Evolutionary conservation across 2,329 filamentous ascomycete genomes (phyloP).

Genomic region (Clonostachys solani): DNA sequence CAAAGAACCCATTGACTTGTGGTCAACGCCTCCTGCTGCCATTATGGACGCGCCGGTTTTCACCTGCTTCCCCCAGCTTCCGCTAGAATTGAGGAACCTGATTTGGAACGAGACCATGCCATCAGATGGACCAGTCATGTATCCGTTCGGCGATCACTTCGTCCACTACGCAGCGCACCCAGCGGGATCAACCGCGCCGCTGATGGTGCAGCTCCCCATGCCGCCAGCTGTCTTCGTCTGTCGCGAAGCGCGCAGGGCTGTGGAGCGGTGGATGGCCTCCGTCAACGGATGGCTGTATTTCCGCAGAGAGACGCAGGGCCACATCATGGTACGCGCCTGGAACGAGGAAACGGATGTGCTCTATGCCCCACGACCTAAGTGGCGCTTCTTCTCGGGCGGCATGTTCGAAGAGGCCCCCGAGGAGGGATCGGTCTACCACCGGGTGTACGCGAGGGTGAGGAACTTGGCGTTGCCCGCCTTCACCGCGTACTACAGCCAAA

Average conservation of each 20-base stretch:
- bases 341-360: constrained; percentile 3
- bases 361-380: neutral
- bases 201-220: constrained; percentile 8
- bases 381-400: too few relatives aligned
- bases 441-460: neutral
- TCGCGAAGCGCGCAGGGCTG: constrained; percentile 12
- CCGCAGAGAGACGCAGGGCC: neutral
- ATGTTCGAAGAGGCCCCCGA: too few relatives aligned
- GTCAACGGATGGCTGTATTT: neutral
- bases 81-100: too few relatives aligned
- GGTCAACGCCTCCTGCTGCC: too few relatives aligned
- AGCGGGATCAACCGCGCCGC: neutral
- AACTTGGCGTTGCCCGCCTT: constrained; percentile 17
- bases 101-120: too few relatives aligned
- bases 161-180: too few relatives aligned
- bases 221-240: constrained; percentile 9
- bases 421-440: too few relatives aligned
- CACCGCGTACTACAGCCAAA: constrained; percentile 15
- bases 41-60: too few relatives aligned
- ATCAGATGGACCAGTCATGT: too few relatives aligned
- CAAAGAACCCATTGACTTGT: too few relatives aligned
- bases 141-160: too few relatives aligned
- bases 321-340: constrained; percentile 7
- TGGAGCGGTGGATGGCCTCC: constrained; percentile 7
- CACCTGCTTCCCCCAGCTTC: too few relatives aligned